A percentile compares a stretch with the other conserved stretches of the same genome.
Conservation (phyloP, 768 basidiomycete genomes). For the Calocera cornea region DNA sequence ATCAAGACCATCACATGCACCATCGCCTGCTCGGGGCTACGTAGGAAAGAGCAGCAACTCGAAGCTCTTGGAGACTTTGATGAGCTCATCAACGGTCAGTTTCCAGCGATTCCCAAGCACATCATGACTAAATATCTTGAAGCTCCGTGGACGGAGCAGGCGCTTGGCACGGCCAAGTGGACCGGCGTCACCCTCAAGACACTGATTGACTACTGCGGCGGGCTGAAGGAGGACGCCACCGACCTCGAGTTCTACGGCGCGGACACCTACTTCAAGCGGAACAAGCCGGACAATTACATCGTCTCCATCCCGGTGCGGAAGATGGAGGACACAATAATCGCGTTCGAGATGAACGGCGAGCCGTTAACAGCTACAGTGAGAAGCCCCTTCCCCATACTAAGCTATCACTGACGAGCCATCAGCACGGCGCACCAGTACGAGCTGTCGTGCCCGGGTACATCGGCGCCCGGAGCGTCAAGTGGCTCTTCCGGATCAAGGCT, state of each 20-base stretch:
- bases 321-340: slow-evolving; percentile 40
- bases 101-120: background rate
- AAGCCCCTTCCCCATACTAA: too few relatives aligned
- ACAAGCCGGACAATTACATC: background rate
- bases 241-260: slow-evolving; percentile 46
- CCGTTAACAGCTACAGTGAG: slow-evolving; percentile 33
- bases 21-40: slow-evolving; percentile 42
- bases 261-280: slow-evolving; percentile 44
- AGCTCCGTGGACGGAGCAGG: slow-evolving; percentile 19
- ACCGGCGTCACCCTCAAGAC: slow-evolving; percentile 40
- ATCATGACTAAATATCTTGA: background rate
- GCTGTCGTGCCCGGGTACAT: slow-evolving; percentile 42
- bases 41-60: slow-evolving; percentile 39
- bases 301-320: slow-evolving; percentile 40
- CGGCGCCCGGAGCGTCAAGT: slow-evolving; percentile 41
- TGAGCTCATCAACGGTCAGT: slow-evolving; percentile 38
- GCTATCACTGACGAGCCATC: background rate
- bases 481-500: slow-evolving; percentile 41
- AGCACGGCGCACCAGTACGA: slow-evolving; percentile 38
- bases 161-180: slow-evolving; percentile 30
- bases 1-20: slow-evolving; percentile 35
- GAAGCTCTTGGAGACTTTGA: slow-evolving; percentile 44
- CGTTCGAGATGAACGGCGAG: slow-evolving; percentile 41
- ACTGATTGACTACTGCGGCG: slow-evolving; percentile 36
- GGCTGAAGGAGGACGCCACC: slow-evolving; percentile 33